Evolutionary conservation across 129 eudicot genomes (phyloP), one percentile per base, ranked within the genome.

Genomic region (Tagetes erecta): DNA sequence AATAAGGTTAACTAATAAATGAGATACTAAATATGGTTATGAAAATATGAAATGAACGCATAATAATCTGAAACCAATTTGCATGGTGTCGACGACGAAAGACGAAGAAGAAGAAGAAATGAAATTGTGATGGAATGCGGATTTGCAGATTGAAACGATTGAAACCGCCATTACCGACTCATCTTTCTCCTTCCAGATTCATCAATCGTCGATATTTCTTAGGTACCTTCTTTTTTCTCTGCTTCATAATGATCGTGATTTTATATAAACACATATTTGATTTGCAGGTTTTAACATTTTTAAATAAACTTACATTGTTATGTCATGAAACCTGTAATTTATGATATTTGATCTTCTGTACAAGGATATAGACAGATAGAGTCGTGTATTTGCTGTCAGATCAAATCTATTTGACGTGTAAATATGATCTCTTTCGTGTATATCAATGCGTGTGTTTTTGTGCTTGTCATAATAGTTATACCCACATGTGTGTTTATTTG

Each of bases 151-250:
- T 68, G 46, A 69, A 77, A 58, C 81, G 70, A 42, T 62, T 77
- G 81, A 77, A 77, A 39, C 70, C 63, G 49, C 62, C 68, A 33
- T 76, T 76, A 49, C 74, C 69, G 31, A 68, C 75, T 77, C 81
- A 68, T 46, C 50, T 68, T 20, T 47, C 75, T 49, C 81, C 63
- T 76, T 56, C 69, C 58, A 68, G 38, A 51, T 66, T 68, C 55
- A 30, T 67, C 75, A 56, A 55, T 76, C 49, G 42, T 49, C 75
- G 52, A 46, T 34, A 8, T 76, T 67, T 42, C 45, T 8, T 55
- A 45, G 58, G 81, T 69, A 57, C 10, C 44, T 35, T 44, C 11
- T 68, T 49, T 4, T 9, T 38, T 41, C 9, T 1, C 2, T 8
- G 27, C 27, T 20, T 20, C 27, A 20, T 20, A 20, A 20, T 20